Evolutionary conservation across 306 rosid species (phyloP), one percentile per base, ranked within the genome.

Genomic region (Medicago ruthenica): DNA sequence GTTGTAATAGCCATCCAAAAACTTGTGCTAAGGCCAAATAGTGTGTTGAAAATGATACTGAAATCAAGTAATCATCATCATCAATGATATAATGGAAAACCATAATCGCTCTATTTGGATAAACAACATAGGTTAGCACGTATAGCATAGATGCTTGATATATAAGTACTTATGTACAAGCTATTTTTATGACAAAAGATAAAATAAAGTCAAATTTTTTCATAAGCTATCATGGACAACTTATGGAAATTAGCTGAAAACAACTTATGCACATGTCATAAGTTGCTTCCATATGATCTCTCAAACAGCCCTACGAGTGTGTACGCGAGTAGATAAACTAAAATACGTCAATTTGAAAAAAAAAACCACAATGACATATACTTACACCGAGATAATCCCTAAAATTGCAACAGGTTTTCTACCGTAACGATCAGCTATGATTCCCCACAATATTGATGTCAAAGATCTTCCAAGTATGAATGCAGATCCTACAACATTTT

Each of bases 1-100:
- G 88, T 77, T 16, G 37, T 4, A 31, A 91, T 6, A 61, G 98
- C 98, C 98, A 94, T 94, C 97, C 97, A 94, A 81, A 82, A 85
- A 67, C 77, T 94, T n/a, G 88, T 76, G 86, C 98, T 91, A 20
- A 94, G 94, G 76, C 97, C 98, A 76, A 94, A 94, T 18, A 91
- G 78, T 48, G 88, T 83, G 81, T 91, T 94, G 91, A 83, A 94
- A 64, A 90, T 75, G 66, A 90, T 80, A 83, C 98, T 94, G 89
- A 58, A 50, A 72, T 50, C 75, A 72, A 61, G 27, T 5, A 36
- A 53, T 66, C 4, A 18, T 48, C 8, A 74, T 24, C 66, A 60
- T 57, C n/a, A 21, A 10, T 57, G 62, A 13, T 18, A 39, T 63
- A 55, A 77, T 55, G 18, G 44, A 41, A 10, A 61, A 72, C 18